Conservation (phyloP, 176 grass and related monocot species). For the Cocos nucifera region DNA sequence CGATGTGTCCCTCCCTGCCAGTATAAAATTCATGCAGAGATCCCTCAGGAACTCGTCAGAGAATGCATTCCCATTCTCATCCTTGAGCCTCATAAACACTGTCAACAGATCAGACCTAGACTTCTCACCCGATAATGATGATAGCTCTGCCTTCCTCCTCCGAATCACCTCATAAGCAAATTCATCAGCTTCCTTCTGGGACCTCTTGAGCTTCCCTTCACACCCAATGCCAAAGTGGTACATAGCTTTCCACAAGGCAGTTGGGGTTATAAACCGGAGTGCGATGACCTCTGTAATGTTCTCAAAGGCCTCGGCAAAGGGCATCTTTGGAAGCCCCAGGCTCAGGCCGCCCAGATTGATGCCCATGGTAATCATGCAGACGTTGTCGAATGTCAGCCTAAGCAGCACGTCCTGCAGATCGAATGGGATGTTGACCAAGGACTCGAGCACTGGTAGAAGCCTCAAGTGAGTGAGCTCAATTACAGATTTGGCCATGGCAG, state of each 20-base stretch:
- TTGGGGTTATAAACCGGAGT: neutral
- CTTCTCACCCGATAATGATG: neutral
- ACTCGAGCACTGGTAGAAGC: neutral
- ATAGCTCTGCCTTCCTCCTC: neutral
- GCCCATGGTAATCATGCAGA: neutral
- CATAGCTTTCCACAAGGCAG: neutral
- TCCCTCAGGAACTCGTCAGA: conserved; percentile 1
- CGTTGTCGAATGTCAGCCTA: neutral
- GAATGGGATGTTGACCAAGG: neutral
- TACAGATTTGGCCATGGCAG: neutral
- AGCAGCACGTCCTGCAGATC: neutral
- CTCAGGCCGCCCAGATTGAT: neutral
- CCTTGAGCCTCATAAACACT: neutral
- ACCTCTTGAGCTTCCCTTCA: neutral
- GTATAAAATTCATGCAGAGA: neutral
- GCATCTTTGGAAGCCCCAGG: neutral
- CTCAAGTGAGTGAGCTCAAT: neutral
- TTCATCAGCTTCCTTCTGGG: neutral
- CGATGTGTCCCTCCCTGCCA: neutral
- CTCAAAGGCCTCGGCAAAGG: neutral
- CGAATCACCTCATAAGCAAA: neutral
- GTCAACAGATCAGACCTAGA: neutral
- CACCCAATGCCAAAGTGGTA: neutral
- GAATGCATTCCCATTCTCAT: neutral
- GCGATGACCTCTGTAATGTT: neutral